These are phyloP conservation scores for Musa beccarii DNA, from an alignment of 176 grass and related monocot genomes.

Conservation along the genomic window DNA sequence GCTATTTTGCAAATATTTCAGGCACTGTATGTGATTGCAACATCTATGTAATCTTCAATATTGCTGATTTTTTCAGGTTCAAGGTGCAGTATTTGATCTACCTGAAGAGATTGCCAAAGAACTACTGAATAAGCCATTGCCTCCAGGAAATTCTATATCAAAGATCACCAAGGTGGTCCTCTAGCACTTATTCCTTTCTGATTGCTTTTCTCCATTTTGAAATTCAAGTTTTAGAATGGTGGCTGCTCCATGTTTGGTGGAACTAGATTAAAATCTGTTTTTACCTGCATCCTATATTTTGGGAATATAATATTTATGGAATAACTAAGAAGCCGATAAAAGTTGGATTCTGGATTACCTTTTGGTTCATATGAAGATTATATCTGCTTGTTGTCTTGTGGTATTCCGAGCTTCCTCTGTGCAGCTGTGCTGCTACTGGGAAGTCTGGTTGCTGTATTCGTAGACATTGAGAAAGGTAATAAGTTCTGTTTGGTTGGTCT, in stretches of 20 bases:
- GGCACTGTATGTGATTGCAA: neutral
- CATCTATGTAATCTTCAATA: slow-evolving; percentile 7
- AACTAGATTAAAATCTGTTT: neutral
- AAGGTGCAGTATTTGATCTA: slow-evolving; percentile 96
- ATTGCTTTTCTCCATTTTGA: neutral
- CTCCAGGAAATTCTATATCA: slow-evolving; percentile 71
- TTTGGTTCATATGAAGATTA: too few species aligned
- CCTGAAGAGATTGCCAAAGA: slow-evolving; percentile 82
- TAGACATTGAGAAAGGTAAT: too few species aligned
- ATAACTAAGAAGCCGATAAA: neutral
- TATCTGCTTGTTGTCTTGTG: too few species aligned
- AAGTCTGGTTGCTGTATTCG: too few species aligned
- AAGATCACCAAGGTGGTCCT: slow-evolving; percentile 72
- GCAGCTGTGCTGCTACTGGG: too few species aligned
- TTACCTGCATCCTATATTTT: neutral
- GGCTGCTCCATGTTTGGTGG: neutral
- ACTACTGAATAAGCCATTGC: slow-evolving; percentile 59
- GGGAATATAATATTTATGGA: neutral
- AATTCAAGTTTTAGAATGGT: neutral
- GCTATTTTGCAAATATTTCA: neutral
- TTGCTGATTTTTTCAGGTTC: slow-evolving; percentile 51
- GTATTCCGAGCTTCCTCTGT: too few species aligned
- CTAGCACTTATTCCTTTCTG: slow-evolving; percentile 12
- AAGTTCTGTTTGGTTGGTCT: too few species aligned
- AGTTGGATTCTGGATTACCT: neutral